Evolutionary conservation across 495 filamentous ascomycete species (phyloP), one percentile per base, ranked within the genome.

Genomic region (Achaetomiella virescens): DNA sequence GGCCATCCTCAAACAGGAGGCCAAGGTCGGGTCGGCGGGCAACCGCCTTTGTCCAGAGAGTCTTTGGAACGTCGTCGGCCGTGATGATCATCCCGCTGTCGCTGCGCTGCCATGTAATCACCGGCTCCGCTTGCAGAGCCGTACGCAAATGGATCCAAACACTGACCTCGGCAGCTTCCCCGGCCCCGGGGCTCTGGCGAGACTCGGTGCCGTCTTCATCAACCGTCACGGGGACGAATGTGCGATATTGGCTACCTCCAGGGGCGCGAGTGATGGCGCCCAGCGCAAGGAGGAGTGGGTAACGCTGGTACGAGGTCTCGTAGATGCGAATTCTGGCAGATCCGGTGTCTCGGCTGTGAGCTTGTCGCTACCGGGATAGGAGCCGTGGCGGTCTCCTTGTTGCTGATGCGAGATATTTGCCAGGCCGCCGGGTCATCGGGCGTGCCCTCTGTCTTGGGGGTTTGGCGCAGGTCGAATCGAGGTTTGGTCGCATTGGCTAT

Each of bases 281-380:
- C 11, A 57, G 52, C 3, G 69, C 58, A 14, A 70, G 42, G 15
- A 72, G 57, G 0, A 72, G 64, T 0, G 66, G 69, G 46, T 72
- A 72, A 14, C 64, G 64, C 49, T 68, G 67, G 60, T 72, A 72
- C 4, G 69, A 70, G 0, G 69, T 72, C 57, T 72, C 69, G 51
- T 67, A 72, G 24, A 72, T 60, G 46, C 55, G 29, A 69, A 72
- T 35, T 72, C 69, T 10, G 69, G 67, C 8, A 72, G 54, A 45
- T 67, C 60, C 20, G 52, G 55, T 9, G 59, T 43, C 14, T 68
- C 60, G 20, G 54, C 31, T 11, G 51, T 70, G 15, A 72, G 47
- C 17, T 60, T 59, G 45, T 64, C 64, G 35, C 67, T 7, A 59
- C 60, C 10, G 59, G 61, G 12, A 62, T 52, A 3, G 61, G 59